These are phyloP conservation scores for Chrysoporthe cubensis DNA, from an alignment of 2,329 filamentous ascomycete genomes.

Conservation along the genomic window DNA sequence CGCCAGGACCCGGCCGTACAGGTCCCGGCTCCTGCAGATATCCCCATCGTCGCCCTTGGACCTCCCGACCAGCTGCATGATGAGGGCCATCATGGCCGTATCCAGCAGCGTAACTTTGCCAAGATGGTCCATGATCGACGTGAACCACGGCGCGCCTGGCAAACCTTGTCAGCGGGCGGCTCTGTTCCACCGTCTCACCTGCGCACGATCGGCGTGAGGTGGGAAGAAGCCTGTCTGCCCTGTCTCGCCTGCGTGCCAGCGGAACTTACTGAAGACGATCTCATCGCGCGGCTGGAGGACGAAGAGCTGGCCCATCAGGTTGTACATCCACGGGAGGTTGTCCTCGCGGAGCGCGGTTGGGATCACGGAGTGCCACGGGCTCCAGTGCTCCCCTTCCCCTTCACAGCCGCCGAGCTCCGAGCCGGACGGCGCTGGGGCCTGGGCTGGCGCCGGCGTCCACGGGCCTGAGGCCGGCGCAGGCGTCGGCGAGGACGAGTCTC, in stretches of 20 bases:
- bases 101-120: slow-evolving; percentile 43
- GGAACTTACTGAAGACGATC: slow-evolving; percentile 6
- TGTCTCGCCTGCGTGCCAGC: slow-evolving; percentile 15
- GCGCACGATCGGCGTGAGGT: slow-evolving; percentile 8
- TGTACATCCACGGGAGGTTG: slow-evolving; percentile 15
- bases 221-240: background rate
- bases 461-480: background rate
- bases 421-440: background rate
- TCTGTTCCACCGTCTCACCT: background rate
- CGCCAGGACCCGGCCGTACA: slow-evolving; percentile 44
- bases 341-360: slow-evolving; percentile 10
- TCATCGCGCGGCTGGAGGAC: slow-evolving; percentile 17
- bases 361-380: background rate
- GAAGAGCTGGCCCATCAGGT: slow-evolving; percentile 25
- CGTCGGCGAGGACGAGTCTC: slow-evolving; percentile 10
- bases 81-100: slow-evolving; percentile 43
- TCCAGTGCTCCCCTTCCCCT: background rate
- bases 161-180: background rate
- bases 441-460: background rate
- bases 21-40: slow-evolving; percentile 40
- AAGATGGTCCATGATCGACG: slow-evolving; percentile 35
- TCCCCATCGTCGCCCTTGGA: slow-evolving; percentile 36
- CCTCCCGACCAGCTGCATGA: slow-evolving; percentile 45
- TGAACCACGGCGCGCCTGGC: slow-evolving; percentile 33
- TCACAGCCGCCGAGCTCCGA: background rate